These are phyloP conservation scores for Elymus sibiricus DNA, from an alignment of 176 grass and related monocot genomes.

Conservation along the genomic window DNA sequence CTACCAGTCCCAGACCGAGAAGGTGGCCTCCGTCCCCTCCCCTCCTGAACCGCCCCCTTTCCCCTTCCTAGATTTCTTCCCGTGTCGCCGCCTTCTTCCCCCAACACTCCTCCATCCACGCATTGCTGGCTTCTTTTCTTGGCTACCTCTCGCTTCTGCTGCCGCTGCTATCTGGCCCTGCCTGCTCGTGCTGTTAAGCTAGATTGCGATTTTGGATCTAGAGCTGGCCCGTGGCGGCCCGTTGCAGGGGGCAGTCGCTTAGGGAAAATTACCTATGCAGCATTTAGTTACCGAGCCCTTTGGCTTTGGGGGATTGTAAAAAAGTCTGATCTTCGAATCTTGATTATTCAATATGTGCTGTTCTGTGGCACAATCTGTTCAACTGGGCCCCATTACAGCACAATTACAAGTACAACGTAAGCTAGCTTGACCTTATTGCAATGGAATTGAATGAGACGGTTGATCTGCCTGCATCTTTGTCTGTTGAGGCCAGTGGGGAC, in stretches of 20 bases:
- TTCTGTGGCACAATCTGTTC: not conserved
- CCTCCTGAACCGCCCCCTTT: not conserved
- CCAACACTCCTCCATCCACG: not conserved
- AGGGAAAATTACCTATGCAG: not conserved
- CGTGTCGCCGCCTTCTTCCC: not conserved
- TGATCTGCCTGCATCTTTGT: not conserved
- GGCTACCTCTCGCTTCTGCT: not conserved
- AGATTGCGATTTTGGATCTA: constrained; percentile 22
- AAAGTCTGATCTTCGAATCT: constrained; percentile 12
- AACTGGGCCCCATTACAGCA: not conserved
- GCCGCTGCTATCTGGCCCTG: not conserved
- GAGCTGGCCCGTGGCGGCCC: not conserved
- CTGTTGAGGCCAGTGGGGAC: not conserved
- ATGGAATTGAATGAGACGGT: not conserved
- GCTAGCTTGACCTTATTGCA: not conserved
- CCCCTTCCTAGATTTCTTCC: not conserved
- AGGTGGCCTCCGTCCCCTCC: constrained; percentile 28
- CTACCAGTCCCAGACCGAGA: constrained; percentile 90
- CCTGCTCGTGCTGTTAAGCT: not conserved
- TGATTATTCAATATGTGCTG: not conserved
- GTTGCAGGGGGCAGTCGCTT: not conserved
- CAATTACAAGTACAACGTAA: constrained; percentile 12
- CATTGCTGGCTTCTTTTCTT: not conserved
- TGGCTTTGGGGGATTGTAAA: not conserved
- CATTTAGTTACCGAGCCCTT: not conserved